A percentile compares a stretch with the other conserved stretches of the same genome.
Evolutionary conservation across 1,284 basidiomycete genomes (phyloP).

Genomic region (Papiliotrema fonsecae): DNA sequence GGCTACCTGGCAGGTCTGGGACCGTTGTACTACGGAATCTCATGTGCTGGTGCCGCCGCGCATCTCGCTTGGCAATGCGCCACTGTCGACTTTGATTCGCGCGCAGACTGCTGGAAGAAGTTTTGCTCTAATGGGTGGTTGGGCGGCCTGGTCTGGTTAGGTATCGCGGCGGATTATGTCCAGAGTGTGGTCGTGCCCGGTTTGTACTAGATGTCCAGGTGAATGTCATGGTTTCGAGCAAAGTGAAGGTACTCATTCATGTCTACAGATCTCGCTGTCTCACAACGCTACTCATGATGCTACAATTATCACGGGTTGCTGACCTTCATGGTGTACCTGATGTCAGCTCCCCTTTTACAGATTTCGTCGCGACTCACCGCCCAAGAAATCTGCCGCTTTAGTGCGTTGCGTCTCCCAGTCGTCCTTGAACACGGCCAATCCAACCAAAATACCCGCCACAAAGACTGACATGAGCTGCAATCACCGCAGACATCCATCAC

Average conservation of each 20-base stretch:
- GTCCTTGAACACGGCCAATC: conserved; percentile 78
- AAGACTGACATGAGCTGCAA: conserved; percentile 54
- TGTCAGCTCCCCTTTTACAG: neutral
- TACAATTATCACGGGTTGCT: too few relatives aligned
- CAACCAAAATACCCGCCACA: conserved; percentile 72
- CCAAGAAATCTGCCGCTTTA: conserved; percentile 38
- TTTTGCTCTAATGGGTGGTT: conserved; percentile 85
- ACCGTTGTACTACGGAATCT: conserved; percentile 68
- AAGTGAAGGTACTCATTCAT: neutral
- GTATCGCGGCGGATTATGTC: conserved; percentile 73
- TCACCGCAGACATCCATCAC: neutral
- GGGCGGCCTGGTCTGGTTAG: conserved; percentile 84
- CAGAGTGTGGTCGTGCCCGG: conserved; percentile 27
- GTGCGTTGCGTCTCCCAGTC: conserved; percentile 34
- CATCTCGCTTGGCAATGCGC: conserved; percentile 81
- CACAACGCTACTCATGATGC: too few relatives aligned
- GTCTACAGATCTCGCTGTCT: neutral
- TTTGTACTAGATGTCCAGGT: neutral
- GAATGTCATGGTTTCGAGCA: neutral
- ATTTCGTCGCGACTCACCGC: conserved; percentile 21
- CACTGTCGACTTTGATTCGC: conserved; percentile 68
- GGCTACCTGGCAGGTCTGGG: conserved; percentile 74
- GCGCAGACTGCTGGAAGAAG: conserved; percentile 85
- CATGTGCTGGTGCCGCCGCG: conserved; percentile 64
- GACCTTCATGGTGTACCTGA: conserved; percentile 17